Conservation (phyloP, 352 stramenopile species). For the Pilasporangium apinafurcum region DNA sequence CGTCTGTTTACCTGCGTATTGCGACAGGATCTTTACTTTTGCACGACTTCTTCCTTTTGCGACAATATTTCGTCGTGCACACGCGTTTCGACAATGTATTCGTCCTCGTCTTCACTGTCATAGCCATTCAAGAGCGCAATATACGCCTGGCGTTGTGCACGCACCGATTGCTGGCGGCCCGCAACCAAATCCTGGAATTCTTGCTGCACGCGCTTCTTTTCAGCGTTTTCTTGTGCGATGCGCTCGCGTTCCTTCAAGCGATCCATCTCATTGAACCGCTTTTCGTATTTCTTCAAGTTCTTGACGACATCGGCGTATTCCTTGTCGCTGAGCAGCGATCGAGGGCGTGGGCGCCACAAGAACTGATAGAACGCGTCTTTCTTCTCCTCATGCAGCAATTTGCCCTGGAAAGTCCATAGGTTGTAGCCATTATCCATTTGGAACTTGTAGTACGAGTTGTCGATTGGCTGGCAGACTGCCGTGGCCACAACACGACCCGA, state of each 20-base stretch:
- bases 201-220: slow-evolving; percentile 61
- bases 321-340: slow-evolving; percentile 89
- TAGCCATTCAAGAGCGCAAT: slow-evolving; percentile 67
- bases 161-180: slow-evolving; percentile 32
- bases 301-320: slow-evolving; percentile 95
- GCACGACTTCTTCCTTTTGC: slow-evolving; percentile 62
- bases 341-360: slow-evolving; percentile 88
- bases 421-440: slow-evolving; percentile 99
- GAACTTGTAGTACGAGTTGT: slow-evolving; percentile 95
- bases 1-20: not conserved
- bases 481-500: slow-evolving; percentile 93
- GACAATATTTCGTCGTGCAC: slow-evolving; percentile 70
- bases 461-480: slow-evolving; percentile 94
- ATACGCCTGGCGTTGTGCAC: slow-evolving; percentile 45
- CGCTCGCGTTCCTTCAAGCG: slow-evolving; percentile 79
- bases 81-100: slow-evolving; percentile 80
- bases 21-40: slow-evolving; percentile 28
- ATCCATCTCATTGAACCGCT: slow-evolving; percentile 86
- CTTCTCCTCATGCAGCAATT: slow-evolving; percentile 90
- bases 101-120: slow-evolving; percentile 75
- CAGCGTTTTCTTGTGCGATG: slow-evolving; percentile 46
- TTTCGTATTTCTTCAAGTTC: slow-evolving; percentile 97
- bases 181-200: slow-evolving; percentile 70
- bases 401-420: slow-evolving; percentile 97
- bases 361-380: slow-evolving; percentile 98